Conservation (phyloP, 306 rosid genomes). For the Prosopis cineraria region DNA sequence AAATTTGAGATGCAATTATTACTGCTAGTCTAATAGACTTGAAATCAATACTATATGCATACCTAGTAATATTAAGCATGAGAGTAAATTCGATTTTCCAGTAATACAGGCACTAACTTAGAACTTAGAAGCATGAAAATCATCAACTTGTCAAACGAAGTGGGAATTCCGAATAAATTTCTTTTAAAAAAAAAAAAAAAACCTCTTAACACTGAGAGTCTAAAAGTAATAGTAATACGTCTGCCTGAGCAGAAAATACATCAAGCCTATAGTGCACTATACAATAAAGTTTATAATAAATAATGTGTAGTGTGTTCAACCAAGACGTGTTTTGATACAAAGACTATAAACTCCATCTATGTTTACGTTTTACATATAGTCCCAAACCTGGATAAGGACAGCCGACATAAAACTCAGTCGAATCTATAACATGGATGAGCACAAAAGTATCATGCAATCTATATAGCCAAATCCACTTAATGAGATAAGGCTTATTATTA, state of each 20-base stretch:
- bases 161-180: neutral
- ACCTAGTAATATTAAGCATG: slow-evolving; percentile 10
- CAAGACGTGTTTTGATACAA: neutral
- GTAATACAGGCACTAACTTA: neutral
- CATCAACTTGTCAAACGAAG: neutral
- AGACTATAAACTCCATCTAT: no score
- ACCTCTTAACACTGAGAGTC: slow-evolving; percentile 2
- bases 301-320: neutral
- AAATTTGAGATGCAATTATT: slow-evolving; percentile 26
- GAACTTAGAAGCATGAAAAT: neutral
- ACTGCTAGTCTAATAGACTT: neutral
- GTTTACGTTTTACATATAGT: no score
- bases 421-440: no score
- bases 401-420: no score
- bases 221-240: no score
- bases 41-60: neutral
- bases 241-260: neutral
- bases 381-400: no score
- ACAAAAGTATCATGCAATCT: no score
- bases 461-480: no score
- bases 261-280: neutral
- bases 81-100: slow-evolving; percentile 6
- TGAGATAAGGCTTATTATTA: no score
- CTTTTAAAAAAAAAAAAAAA: no score
- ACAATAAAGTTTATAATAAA: neutral